These are phyloP conservation scores for Hura crepitans DNA, from an alignment of 441 rosid species.

Conservation along the genomic window DNA sequence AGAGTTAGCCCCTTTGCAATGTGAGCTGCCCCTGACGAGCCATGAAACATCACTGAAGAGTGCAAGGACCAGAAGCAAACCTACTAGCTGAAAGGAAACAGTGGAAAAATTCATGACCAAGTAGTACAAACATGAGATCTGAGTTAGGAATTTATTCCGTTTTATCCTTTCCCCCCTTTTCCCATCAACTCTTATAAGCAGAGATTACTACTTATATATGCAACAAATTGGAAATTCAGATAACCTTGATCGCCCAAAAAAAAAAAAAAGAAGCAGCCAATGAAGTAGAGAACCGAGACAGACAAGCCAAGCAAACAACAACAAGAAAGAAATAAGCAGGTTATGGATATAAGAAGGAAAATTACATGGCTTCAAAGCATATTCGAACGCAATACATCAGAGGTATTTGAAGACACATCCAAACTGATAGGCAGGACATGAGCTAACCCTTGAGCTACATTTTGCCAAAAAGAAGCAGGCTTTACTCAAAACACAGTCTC, in stretches of 20 bases:
- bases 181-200: not conserved
- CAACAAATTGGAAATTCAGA: not conserved
- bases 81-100: slow-evolving; percentile 53
- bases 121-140: slow-evolving; percentile 19
- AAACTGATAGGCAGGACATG: slow-evolving; percentile 17
- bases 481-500: not conserved
- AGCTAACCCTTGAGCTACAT: slow-evolving; percentile 31
- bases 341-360: not conserved
- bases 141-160: not conserved
- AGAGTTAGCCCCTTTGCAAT: slow-evolving; percentile 46
- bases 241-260: not conserved
- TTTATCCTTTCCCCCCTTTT: not conserved
- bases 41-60: slow-evolving; percentile 46
- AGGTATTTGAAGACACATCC: slow-evolving; percentile 20
- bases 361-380: slow-evolving; percentile 22
- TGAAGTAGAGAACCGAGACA: not conserved
- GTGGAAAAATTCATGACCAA: slow-evolving; percentile 5
- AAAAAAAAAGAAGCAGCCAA: slow-evolving; percentile 10
- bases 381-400: slow-evolving; percentile 25
- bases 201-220: not conserved
- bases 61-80: slow-evolving; percentile 63
- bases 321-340: slow-evolving; percentile 3
- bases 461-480: slow-evolving; percentile 19
- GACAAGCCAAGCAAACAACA: slow-evolving; percentile 11
- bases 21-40: slow-evolving; percentile 45